Percentiles rank a stretch among this genome's conserved stretches.
Evolutionary conservation across 2,329 filamentous ascomycete species (phyloP).

Genomic region (Teratosphaeria nubilosa): DNA sequence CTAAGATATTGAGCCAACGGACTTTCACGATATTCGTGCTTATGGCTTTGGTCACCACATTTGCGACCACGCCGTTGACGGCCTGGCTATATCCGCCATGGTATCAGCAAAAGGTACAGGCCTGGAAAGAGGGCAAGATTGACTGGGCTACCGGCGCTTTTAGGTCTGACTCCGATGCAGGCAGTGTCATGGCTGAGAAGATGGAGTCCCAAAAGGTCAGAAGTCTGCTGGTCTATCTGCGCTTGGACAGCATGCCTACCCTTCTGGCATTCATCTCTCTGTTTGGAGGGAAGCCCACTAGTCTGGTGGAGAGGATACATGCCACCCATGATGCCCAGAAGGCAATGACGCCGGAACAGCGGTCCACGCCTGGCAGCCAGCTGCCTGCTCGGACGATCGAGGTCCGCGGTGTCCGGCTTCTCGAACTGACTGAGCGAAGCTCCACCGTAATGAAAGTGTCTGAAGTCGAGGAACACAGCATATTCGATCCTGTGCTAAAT

Average conservation of each 20-base stretch:
- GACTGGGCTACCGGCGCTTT: slow-evolving; percentile 56
- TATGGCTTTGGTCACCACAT: slow-evolving; percentile 83
- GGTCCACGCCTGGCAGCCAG: slow-evolving; percentile 19
- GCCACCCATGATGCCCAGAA: slow-evolving; percentile 21
- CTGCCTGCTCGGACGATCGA: slow-evolving; percentile 42
- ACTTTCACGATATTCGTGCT: slow-evolving; percentile 93
- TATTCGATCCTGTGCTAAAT: slow-evolving; percentile 73
- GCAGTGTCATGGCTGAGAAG: slow-evolving; percentile 32
- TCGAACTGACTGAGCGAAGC: slow-evolving; percentile 82
- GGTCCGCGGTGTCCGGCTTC: slow-evolving; percentile 73
- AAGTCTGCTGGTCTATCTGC: slow-evolving; percentile 68
- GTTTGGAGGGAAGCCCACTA: slow-evolving; percentile 48
- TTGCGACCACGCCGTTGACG: slow-evolving; percentile 69
- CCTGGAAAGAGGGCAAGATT: slow-evolving; percentile 75
- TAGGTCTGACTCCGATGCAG: slow-evolving; percentile 27
- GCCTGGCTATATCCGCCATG: slow-evolving; percentile 63
- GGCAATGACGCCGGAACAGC: slow-evolving; percentile 1
- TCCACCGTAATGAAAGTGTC: slow-evolving; percentile 93
- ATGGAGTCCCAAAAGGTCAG: slow-evolving; percentile 44
- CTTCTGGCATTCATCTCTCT: slow-evolving; percentile 75
- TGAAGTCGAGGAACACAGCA: slow-evolving; percentile 59
- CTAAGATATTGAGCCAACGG: slow-evolving; percentile 65
- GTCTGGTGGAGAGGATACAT: slow-evolving; percentile 29
- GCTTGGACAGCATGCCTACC: slow-evolving; percentile 73
- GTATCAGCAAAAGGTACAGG: slow-evolving; percentile 63